A percentile compares a stretch with the other conserved stretches of the same genome.
Evolutionary conservation across 129 eudicot genomes (phyloP).

Genomic region (Flaveria linearis): DNA sequence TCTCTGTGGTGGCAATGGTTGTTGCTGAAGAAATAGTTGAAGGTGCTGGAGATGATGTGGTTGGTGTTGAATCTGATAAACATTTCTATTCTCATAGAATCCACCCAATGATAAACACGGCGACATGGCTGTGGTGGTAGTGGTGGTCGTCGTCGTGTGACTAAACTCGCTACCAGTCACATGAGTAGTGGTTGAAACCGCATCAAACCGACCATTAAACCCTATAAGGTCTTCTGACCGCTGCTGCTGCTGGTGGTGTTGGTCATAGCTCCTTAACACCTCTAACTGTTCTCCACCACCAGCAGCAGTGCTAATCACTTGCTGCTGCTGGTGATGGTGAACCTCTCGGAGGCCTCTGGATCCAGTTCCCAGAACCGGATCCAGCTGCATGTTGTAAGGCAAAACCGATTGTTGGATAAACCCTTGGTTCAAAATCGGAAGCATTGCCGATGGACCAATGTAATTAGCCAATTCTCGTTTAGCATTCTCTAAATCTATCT

Average conservation of each 20-base stretch:
- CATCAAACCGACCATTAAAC: constrained; percentile 31
- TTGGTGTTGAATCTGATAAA: constrained; percentile 35
- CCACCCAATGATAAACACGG: constrained; percentile 42
- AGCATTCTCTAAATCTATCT: constrained; percentile 53
- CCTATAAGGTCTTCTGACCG: constrained; percentile 24
- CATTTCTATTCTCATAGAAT: constrained; percentile 21
- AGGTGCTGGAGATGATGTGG: constrained; percentile 29
- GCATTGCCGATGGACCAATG: constrained; percentile 69
- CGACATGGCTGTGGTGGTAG: constrained; percentile 28
- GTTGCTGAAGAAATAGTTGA: constrained; percentile 33
- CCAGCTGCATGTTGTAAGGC: constrained; percentile 56
- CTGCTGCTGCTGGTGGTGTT: constrained; percentile 23
- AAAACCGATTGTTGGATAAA: constrained; percentile 38
- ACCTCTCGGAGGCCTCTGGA: constrained; percentile 36
- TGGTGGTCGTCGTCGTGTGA: constrained; percentile 29
- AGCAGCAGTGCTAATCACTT: not conserved
- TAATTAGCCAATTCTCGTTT: constrained; percentile 64
- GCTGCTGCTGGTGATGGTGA: constrained; percentile 34
- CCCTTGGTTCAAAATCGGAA: constrained; percentile 62
- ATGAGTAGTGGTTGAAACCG: constrained; percentile 30
- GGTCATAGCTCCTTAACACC: not conserved
- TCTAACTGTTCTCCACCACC: constrained; percentile 26
- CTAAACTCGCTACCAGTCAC: constrained; percentile 32
- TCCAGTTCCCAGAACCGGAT: constrained; percentile 52
- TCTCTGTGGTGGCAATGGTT: constrained; percentile 33